Base-by-base conservation (phyloP, 2,329 filamentous ascomycete genomes). In the Graphiopsis chlorocephala region DNA sequence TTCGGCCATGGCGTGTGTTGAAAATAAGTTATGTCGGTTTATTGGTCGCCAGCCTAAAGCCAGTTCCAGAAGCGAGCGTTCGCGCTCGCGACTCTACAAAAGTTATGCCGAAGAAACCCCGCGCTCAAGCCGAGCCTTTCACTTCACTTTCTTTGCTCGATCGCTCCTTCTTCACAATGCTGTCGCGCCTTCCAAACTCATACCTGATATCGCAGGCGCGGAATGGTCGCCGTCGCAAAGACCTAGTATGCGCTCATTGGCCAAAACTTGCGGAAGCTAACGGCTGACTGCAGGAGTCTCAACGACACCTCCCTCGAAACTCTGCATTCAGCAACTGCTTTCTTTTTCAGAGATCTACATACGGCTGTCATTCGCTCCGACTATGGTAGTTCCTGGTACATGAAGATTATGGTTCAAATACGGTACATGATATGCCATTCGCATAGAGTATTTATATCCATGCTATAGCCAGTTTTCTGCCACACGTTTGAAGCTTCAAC, bases 1-100 rank as follows among this genome's bases (percentile, higher is more conserved):
- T 4, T 64, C 63, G 42, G 55, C 56, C 53, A 64, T 64, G 23
- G 15, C 50, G 45, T 60, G 20, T 38, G 42, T 52, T 20, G 63
- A 48, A 25, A 53, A 53, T 31, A 53, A 31, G 29, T 31, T 10
- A 53, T 20, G 50, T 53, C 10, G 14, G 15, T 53, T 20, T 3
- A 28, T 28, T 17, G 25, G 23, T 29, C 38, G n/a, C 38, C 38
- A 45, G 38, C 12, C n/a, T 45, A n/a, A 45, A 45, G 38, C 38
- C 10, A 45, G 35, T 45, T 45, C 50, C 29, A 28, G 23, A 28
- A 52, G 48, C 28, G 50, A 53, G 50, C 15, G 50, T 53, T 31
- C 50, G 50, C 50, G 50, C 28, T 17, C 50, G 50, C 50, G 50
- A 53, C 50, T 53, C 31, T 28, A 48, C 15, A 31, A 50, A 53